Evolutionary conservation across 2,329 filamentous ascomycete species (phyloP).

Genomic region (Coniochaeta sp.): DNA sequence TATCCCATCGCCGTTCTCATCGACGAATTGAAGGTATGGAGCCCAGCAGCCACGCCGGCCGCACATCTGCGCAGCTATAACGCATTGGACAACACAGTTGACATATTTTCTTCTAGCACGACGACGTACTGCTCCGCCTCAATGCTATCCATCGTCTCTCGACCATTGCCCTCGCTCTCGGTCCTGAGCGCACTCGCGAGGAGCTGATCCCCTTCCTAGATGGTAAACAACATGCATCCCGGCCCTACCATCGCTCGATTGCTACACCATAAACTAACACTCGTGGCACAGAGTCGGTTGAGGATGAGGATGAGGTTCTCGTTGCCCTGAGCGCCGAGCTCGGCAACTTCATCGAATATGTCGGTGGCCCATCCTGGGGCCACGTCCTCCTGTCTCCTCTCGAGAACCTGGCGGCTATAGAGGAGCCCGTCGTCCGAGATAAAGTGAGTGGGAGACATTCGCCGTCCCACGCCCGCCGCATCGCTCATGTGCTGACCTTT

Average conservation of each 20-base stretch:
- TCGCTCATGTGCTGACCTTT: conserved; percentile 5
- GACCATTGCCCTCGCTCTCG: conserved; percentile 93
- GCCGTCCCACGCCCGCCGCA: neutral
- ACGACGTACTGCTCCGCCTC: conserved; percentile 94
- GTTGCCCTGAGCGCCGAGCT: conserved; percentile 96
- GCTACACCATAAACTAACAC: conserved; percentile 15
- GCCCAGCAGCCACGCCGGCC: neutral
- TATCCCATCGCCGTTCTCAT: conserved; percentile 99
- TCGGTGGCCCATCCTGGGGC: conserved; percentile 86
- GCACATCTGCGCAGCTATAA: neutral
- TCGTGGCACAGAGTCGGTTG: conserved; percentile 73
- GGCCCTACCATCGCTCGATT: conserved; percentile 7
- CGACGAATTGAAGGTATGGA: conserved; percentile 90
- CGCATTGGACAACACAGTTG: conserved; percentile 13
- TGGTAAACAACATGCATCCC: conserved; percentile 54
- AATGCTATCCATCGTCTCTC: conserved; percentile 98
- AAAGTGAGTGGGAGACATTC: conserved; percentile 77
- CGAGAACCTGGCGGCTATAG: conserved; percentile 96
- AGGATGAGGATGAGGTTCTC: conserved; percentile 97
- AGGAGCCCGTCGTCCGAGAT: conserved; percentile 94
- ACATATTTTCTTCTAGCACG: conserved; percentile 58
- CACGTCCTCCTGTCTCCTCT: conserved; percentile 95
- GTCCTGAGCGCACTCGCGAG: conserved; percentile 92
- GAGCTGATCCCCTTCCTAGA: conserved; percentile 99
- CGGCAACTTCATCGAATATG: conserved; percentile 94